A percentile compares a stretch with the other conserved stretches of the same genome.
Evolutionary conservation across 495 filamentous ascomycete species (phyloP).

Genomic region (Penicillium canariense): DNA sequence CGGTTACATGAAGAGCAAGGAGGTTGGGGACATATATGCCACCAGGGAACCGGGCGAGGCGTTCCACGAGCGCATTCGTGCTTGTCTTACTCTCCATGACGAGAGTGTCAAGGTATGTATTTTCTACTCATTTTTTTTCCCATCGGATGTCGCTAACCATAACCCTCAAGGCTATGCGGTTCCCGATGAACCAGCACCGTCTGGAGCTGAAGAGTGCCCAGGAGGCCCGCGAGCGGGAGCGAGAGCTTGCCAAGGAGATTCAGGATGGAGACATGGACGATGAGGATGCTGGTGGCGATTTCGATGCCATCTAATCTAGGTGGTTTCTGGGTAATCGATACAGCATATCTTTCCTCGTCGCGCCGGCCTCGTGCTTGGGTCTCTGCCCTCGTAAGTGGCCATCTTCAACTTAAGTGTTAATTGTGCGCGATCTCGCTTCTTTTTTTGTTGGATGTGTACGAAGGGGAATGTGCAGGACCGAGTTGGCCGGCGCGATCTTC

Average conservation of each 20-base stretch:
- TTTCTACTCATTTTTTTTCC: neutral
- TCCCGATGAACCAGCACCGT: conserved; percentile 99
- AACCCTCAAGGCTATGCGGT: conserved; percentile 81
- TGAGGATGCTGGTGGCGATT: conserved; percentile 94
- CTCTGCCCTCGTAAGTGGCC: conserved; percentile 18
- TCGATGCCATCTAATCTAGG: conserved; percentile 81
- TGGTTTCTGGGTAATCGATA: conserved; percentile 18
- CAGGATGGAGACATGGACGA: conserved; percentile 97
- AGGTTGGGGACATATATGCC: conserved; percentile 90
- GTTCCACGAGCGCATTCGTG: conserved; percentile 93
- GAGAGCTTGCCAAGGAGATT: conserved; percentile 98
- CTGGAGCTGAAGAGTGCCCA: conserved; percentile 96
- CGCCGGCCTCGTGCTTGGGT: conserved; percentile 19
- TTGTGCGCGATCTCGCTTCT: conserved; percentile 25
- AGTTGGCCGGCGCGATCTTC: conserved; percentile 31
- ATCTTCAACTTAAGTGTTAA: conserved; percentile 33
- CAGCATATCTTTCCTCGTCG: conserved; percentile 13
- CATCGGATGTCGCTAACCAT: neutral
- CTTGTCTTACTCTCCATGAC: conserved; percentile 87
- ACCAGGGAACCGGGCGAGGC: conserved; percentile 93
- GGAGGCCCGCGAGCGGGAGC: conserved; percentile 91
- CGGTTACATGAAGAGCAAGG: conserved; percentile 98
- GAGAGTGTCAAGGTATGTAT: conserved; percentile 89
- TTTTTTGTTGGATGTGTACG: conserved; percentile 31
- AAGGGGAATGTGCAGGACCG: conserved; percentile 31